These are phyloP conservation scores for Tilletia setariae DNA, from an alignment of 1,284 basidiomycete genomes.

Conservation along the genomic window DNA sequence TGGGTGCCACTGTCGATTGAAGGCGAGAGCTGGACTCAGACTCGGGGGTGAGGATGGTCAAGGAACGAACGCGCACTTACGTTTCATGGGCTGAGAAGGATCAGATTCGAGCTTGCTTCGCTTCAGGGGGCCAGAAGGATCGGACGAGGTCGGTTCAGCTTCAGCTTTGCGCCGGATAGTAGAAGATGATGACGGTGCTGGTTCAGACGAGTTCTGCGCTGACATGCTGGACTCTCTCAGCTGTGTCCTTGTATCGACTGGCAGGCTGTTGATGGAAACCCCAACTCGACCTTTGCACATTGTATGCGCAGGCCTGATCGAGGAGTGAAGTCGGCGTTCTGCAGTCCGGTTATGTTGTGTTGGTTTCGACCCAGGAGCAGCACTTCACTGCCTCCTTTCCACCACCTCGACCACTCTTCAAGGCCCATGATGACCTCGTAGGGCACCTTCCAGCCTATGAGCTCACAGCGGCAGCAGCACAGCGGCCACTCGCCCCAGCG, in stretches of 20 bases:
- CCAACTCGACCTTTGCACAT: too few species aligned
- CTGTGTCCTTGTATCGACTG: too few species aligned
- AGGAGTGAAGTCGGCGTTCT: too few species aligned
- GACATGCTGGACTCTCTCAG: too few species aligned
- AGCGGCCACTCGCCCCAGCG: not conserved
- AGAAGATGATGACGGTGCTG: not conserved
- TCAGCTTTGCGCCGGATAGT: not conserved
- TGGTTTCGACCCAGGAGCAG: not conserved
- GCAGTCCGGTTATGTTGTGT: conserved; percentile 11
- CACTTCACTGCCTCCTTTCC: too few species aligned
- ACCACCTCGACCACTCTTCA: not conserved
- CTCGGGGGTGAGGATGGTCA: not conserved
- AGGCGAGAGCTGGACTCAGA: not conserved
- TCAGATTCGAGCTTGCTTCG: not conserved
- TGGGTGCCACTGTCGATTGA: not conserved
- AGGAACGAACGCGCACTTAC: not conserved
- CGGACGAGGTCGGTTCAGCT: not conserved
- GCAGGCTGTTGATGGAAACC: too few species aligned
- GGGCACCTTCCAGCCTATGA: not conserved
- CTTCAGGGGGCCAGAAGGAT: not conserved
- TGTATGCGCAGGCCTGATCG: too few species aligned
- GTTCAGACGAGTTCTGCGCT: not conserved
- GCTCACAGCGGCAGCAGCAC: not conserved
- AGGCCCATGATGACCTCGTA: not conserved
- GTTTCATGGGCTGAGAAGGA: conserved; percentile 11